Base-by-base conservation (phyloP, 768 basidiomycete species). In the Tylopilus intermedius region DNA sequence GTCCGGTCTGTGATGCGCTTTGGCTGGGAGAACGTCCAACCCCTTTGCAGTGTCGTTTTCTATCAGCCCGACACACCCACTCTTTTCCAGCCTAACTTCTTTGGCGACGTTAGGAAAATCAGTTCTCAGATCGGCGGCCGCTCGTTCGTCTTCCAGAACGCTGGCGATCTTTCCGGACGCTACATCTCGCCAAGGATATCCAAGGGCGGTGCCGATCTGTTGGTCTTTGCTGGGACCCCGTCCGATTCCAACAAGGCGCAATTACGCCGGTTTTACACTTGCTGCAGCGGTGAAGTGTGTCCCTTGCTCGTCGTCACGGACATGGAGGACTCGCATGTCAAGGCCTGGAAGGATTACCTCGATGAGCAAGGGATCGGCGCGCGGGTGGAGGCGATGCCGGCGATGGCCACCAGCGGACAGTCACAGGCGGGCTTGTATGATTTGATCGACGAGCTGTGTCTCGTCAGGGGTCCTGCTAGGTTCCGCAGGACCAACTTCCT, bases 1-100 rank as follows among this genome's bases (percentile, higher is more conserved):
- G 58, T 66, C 45, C 66, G 63, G 45, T 67, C 58, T 32, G 52
- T 66, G 53, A 51, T 67, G 47, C 57, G 44, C 45, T 58, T 61
- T 11, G 58, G 63, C 4, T 66, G 61, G 63, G 66, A 66, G 37
- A 61, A 53, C 24, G 48, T 53, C 15, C 63, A 57, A 13, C 52
- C 55, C 18, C 11, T 44, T 42, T 53, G 59, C 47, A 49, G 33
- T 21, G 57, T 67, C 44, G 53, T 63, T 46, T 56, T 65, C 48
- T 58, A 22, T 43, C 61, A 60, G 27, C 42, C 50, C 29, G 58
- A 62, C 47, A 5, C 54, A 26, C 30, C 30, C 30, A 7, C 9
- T 37, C 39, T 65, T 43, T 58, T 65, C 26, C 47, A 18, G 11
- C 18, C 48, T 1, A 39, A 45, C 8, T 21, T 64, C 52, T 57